Conservation (phyloP, 1,139 yeast genomes). For the Blastobotrys apis region DNA sequence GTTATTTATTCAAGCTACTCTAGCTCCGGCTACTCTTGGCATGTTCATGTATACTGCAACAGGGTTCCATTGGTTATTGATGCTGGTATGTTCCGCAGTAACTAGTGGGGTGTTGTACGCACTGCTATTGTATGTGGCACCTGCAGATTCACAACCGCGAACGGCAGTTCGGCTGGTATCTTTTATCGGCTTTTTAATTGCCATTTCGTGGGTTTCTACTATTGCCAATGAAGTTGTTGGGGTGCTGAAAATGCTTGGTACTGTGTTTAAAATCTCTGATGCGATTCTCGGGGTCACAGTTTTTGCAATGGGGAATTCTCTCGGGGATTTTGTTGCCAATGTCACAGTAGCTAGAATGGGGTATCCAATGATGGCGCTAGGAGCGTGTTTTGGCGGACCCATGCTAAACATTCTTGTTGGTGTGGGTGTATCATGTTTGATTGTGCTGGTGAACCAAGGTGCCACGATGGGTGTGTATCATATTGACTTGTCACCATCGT, state of each 20-base stretch:
- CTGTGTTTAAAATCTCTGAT: slow-evolving; percentile 61
- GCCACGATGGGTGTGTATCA: slow-evolving; percentile 25
- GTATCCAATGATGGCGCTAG: slow-evolving; percentile 84
- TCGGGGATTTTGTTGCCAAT: slow-evolving; percentile 86
- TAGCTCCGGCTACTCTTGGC: slow-evolving; percentile 28
- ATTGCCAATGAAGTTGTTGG: slow-evolving; percentile 76
- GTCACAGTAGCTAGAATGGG: slow-evolving; percentile 82
- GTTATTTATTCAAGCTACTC: slow-evolving; percentile 27
- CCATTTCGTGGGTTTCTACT: slow-evolving; percentile 69
- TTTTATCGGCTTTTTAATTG: slow-evolving; percentile 56
- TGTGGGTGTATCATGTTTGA: slow-evolving; percentile 60
- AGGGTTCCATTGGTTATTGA: slow-evolving; percentile 3
- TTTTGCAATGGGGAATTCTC: slow-evolving; percentile 88
- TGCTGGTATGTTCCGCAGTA: slow-evolving; percentile 1
- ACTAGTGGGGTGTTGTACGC: background rate
- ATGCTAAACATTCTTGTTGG: slow-evolving; percentile 60
- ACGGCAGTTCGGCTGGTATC: slow-evolving; percentile 20
- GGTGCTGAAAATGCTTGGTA: slow-evolving; percentile 58
- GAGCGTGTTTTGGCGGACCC: slow-evolving; percentile 96
- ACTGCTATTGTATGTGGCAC: background rate
- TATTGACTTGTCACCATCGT: slow-evolving; percentile 45
- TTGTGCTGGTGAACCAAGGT: slow-evolving; percentile 39
- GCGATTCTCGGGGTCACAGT: slow-evolving; percentile 80
- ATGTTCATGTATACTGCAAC: slow-evolving; percentile 13
- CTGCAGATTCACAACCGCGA: background rate